Evolutionary conservation across 2,329 filamentous ascomycete genomes (phyloP).

Genomic region (Lachnellula hyalina): DNA sequence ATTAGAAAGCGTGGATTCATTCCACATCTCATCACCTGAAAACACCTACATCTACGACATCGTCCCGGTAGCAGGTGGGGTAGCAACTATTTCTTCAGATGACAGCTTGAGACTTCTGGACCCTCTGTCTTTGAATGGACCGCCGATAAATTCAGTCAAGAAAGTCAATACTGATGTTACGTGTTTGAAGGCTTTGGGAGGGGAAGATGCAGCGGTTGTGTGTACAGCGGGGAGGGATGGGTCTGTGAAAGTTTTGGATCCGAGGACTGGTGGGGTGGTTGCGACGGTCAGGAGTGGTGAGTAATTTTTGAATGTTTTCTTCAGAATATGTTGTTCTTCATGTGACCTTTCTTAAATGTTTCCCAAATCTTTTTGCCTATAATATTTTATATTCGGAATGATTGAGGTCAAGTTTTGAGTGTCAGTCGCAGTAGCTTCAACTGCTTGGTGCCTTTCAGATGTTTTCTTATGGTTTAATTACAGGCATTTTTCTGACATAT

Average conservation of each 20-base stretch:
- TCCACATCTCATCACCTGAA: slow-evolving; percentile 23
- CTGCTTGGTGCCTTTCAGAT: neutral
- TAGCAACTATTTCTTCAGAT: slow-evolving; percentile 58
- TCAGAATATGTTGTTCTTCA: neutral
- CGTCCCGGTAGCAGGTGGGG: slow-evolving; percentile 24
- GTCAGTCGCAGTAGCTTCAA: neutral
- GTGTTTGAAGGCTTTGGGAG: slow-evolving; percentile 50
- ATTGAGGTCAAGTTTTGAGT: neutral
- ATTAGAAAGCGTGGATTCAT: slow-evolving; percentile 21
- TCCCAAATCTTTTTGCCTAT: neutral
- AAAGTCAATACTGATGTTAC: slow-evolving; percentile 59
- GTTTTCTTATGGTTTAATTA: neutral
- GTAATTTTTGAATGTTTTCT: slow-evolving; percentile 7
- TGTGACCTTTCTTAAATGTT: neutral
- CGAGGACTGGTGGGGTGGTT: slow-evolving; percentile 47
- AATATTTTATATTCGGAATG: neutral
- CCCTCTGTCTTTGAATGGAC: slow-evolving; percentile 47
- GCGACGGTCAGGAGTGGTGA: slow-evolving; percentile 32
- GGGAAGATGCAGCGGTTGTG: slow-evolving; percentile 41
- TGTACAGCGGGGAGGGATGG: slow-evolving; percentile 71
- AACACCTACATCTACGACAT: slow-evolving; percentile 42
- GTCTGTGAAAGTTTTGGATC: slow-evolving; percentile 49
- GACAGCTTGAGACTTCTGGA: slow-evolving; percentile 64
- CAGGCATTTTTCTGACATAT: neutral
- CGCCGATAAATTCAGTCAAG: slow-evolving; percentile 42